Conservation (phyloP, 345 rosid species). For the Eucalyptus marginata region DNA sequence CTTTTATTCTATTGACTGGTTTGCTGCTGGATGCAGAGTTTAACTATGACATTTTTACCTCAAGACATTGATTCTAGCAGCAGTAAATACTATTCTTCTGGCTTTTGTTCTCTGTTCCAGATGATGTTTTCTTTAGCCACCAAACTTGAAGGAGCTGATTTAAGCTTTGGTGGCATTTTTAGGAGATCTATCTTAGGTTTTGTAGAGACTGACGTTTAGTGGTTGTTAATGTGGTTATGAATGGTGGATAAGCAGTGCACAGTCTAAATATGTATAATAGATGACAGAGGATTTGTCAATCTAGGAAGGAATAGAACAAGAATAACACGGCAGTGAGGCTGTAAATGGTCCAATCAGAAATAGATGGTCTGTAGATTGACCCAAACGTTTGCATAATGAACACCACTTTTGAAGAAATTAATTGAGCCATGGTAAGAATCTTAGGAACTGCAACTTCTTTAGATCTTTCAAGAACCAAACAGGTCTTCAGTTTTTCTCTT, state of each 20-base stretch:
- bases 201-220: not conserved
- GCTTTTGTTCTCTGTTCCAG: not conserved
- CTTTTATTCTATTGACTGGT: not conserved
- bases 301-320: not conserved
- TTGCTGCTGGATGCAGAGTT: not conserved
- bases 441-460: not conserved
- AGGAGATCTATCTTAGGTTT: not conserved
- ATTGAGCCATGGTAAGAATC: not conserved
- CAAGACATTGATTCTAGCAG: not conserved
- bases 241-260: not conserved
- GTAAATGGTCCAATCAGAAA: not conserved
- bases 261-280: not conserved
- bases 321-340: not conserved
- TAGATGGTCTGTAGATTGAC: not conserved
- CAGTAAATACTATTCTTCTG: not conserved
- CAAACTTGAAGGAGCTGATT: not conserved
- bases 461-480: not conserved
- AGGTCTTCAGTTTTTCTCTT: not conserved
- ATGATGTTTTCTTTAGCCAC: not conserved
- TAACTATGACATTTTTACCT: not conserved
- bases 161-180: not conserved
- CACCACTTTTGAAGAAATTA: not conserved
- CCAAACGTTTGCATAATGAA: not conserved
- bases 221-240: not conserved
- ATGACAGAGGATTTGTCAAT: not conserved